Evolutionary conservation across 495 filamentous ascomycete genomes (phyloP), one percentile per base, ranked within the genome.

Genomic region (Talaromyces trachyspermus): DNA sequence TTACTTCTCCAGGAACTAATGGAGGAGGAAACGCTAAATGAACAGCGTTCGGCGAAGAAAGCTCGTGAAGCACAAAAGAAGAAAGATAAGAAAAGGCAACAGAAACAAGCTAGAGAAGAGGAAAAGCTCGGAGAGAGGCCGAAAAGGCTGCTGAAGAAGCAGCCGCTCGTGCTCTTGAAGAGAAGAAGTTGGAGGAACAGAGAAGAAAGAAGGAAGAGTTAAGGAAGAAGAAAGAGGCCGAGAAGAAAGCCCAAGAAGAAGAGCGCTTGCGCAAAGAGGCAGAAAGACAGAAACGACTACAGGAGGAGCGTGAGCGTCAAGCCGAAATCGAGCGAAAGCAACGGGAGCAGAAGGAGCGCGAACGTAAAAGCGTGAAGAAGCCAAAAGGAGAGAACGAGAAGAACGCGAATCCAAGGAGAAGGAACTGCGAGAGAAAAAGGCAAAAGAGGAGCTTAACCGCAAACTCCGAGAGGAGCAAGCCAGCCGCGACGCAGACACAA

Each of bases 101-200:
- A 94, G 66, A 94, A 88, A 60, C 79, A 86, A 62, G 82, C 79
- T 12, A 88, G 86, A 54, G 89, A 92, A 24, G 92, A 95, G 57
- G 89, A 97, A 88, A 86, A 58, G 84, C 88, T 17, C 81, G 77
- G 43, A 81, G 78, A 43, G 94, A 96, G 29, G 89, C 86, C 1
- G 88, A 92, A 56, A 95, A 89, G 66, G 86, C 86, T 8, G 89
- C 84, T n/a, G 86, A 95, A 65, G 91, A 95, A 63, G 84, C 81
- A 5, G 83, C 84, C 22, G 75, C 75, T 26, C 78, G 78, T 53
- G 88, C 79, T 8, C 80, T 83, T 6, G 89, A 96, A 53, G 79
- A 83, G 48, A 85, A 84, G 62, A 89, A 85, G 52, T 69, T 76
- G 5, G 89, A 95, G 55, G 89, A 95, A 63, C 81, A 84, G 56